Percentiles rank a stretch among this genome's conserved stretches.
phyloP scores from a whole-genome alignment of 208 protist genomes.

The Leishmania arabica region DNA sequence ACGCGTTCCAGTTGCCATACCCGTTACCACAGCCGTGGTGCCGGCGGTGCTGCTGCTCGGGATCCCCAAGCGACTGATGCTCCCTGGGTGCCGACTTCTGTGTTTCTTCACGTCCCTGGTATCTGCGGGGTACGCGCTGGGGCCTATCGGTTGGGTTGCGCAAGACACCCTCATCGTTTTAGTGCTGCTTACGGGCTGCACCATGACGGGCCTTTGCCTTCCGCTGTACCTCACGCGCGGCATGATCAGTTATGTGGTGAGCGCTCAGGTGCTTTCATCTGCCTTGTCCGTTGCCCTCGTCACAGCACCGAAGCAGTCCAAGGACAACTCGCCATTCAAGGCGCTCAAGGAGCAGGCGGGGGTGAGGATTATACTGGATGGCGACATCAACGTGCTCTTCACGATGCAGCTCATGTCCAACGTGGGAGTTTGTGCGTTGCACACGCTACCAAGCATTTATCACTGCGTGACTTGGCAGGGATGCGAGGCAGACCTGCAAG shows the following conservation, averaged over 20 bases:
- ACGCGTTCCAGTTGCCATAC: constrained; percentile 54
- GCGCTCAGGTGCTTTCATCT: constrained; percentile 71
- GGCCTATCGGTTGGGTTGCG: constrained; percentile 76
- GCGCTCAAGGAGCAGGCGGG: constrained; percentile 35
- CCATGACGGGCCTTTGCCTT: constrained; percentile 67
- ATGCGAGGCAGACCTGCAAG: constrained; percentile 34
- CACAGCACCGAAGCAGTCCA: constrained; percentile 40
- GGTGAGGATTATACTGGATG: constrained; percentile 53
- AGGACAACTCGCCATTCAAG: constrained; percentile 27
- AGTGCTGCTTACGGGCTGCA: constrained; percentile 55
- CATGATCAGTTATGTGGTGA: constrained; percentile 81
- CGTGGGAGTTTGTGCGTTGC: constrained; percentile 51
- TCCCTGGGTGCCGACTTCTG: constrained; percentile 34
- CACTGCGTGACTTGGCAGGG: constrained; percentile 51
- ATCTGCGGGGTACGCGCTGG: constrained; percentile 66
- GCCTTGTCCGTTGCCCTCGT: constrained; percentile 56
- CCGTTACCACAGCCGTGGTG: constrained; percentile 49
- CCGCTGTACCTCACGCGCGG: constrained; percentile 84
- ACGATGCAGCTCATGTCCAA: constrained; percentile 75
- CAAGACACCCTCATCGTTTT: constrained; percentile 68
- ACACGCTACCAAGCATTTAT: constrained; percentile 77
- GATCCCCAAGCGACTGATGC: constrained; percentile 47
- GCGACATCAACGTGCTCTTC: constrained; percentile 76
- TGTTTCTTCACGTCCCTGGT: constrained; percentile 50
- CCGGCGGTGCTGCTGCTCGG: constrained; percentile 47